These are phyloP conservation scores for Pholiota microspora DNA, from an alignment of 768 basidiomycete genomes.

Conservation along the genomic window DNA sequence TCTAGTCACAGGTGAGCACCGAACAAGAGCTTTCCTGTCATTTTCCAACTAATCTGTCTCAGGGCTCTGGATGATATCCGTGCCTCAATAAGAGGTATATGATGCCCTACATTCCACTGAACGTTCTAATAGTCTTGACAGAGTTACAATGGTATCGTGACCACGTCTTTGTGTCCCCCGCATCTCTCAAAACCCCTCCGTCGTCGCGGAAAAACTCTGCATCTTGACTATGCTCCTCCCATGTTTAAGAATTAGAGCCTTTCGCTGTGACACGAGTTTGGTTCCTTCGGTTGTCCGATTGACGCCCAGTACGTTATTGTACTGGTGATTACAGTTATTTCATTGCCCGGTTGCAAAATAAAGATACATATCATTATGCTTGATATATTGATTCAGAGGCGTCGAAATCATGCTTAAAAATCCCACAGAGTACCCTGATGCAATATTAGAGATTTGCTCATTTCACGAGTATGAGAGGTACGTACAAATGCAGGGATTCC, in stretches of 20 bases:
- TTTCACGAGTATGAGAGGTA: constrained; percentile 1
- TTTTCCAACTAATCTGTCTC: background rate
- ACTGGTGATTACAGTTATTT: background rate
- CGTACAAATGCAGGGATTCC: constrained; percentile 67
- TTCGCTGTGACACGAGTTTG: background rate
- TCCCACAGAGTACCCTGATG: constrained; percentile 69
- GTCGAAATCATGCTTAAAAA: constrained; percentile 37
- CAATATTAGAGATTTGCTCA: background rate
- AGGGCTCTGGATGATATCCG: constrained; percentile 85
- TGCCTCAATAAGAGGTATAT: constrained; percentile 67
- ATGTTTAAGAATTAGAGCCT: background rate
- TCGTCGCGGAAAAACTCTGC: background rate
- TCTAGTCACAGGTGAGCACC: constrained; percentile 55
- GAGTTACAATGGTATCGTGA: constrained; percentile 80
- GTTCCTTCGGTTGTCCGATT: background rate
- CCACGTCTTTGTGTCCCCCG: constrained; percentile 56
- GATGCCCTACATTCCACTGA: background rate
- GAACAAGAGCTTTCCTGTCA: background rate
- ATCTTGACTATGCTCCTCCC: background rate
- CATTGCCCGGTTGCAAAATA: constrained; percentile 1
- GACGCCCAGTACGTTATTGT: background rate
- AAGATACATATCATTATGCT: constrained; percentile 5
- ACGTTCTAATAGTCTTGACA: constrained; percentile 24
- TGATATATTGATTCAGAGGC: no score
- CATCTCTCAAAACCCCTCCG: background rate